phyloP scores from a whole-genome alignment of 2,329 filamentous ascomycete genomes.

The Decorospora gaudefroyi region DNA sequence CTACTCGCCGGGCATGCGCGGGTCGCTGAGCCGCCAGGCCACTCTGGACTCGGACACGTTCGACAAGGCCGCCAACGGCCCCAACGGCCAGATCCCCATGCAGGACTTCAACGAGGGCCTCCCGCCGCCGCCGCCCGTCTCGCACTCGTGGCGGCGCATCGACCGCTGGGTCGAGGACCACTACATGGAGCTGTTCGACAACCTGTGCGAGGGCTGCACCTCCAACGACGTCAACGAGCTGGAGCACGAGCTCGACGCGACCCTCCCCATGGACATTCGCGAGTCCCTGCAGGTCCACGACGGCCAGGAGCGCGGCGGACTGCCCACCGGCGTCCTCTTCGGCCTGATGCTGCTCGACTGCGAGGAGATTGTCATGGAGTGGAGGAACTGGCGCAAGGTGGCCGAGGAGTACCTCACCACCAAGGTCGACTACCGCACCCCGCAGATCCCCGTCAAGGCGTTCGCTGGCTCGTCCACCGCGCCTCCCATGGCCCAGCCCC shows the following conservation, averaged over 20 bases:
- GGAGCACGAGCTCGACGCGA: conserved; percentile 93
- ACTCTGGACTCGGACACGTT: conserved; percentile 55
- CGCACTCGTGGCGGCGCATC: conserved; percentile 92
- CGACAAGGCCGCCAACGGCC: conserved; percentile 72
- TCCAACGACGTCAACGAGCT: conserved; percentile 95
- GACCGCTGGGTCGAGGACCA: conserved; percentile 93
- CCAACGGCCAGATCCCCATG: conserved; percentile 87
- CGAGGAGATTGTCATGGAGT: conserved; percentile 97
- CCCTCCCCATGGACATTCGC: conserved; percentile 87
- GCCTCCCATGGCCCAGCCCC: conserved; percentile 60
- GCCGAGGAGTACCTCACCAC: conserved; percentile 83
- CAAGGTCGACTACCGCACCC: conserved; percentile 58
- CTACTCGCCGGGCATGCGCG: conserved; percentile 89
- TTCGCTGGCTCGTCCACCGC: conserved; percentile 73
- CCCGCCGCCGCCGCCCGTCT: conserved; percentile 83
- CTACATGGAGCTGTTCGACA: conserved; percentile 91
- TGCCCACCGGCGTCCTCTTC: conserved; percentile 90
- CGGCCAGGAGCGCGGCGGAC: conserved; percentile 92
- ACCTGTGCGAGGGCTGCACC: conserved; percentile 89
- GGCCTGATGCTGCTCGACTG: conserved; percentile 95
- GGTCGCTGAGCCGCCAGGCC: conserved; percentile 69
- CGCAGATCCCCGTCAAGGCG: conserved; percentile 70
- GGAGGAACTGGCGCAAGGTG: conserved; percentile 93
- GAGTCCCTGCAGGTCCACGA: conserved; percentile 91
- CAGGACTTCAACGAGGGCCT: conserved; percentile 91